Base-by-base conservation (phyloP, 495 filamentous ascomycete species). In the Chaetomidium leptoderma region DNA sequence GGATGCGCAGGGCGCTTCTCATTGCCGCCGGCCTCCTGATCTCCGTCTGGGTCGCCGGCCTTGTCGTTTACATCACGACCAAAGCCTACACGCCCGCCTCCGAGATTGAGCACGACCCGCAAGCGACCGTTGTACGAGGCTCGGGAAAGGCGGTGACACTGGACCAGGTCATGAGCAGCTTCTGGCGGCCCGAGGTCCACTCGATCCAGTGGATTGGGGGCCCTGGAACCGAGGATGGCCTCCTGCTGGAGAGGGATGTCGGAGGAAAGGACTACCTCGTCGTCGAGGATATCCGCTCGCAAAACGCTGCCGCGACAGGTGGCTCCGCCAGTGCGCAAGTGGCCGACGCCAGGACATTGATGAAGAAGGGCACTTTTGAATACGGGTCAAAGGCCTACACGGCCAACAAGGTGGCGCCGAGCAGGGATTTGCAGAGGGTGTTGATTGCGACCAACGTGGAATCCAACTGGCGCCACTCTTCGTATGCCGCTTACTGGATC, bases 381-480 rank as follows among this genome's bases (percentile, higher is more conserved):
- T 84, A 83, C 23, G 77, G 74, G 21, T 78, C 71, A 9, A 61
- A 76, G 48, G 63, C 69, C 2, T 72, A 93, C 36, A 59, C 50
- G 3, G 83, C 86, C 10, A 68, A 63, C 26, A 72, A 78, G 57
- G 81, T 84, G 7, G 89, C 81, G 81, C 91, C 92, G 4, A 96
- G 90, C 64, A 80, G 83, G 29, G 82, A 97, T 68, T 72, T 96
- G 60, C 87, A 87, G 68, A 92, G 86, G 59, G 91, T 98, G 2
- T 74, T 98, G 56, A 72, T 96, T 30, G 76, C 84, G 36, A 92
- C 91, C 5, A 76, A 90, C 37, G 63, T 76, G 4, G 64, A 82
- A 69, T 79, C 81, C 55, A 92, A 95, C 63, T 98, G 91, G 91
- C 81, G 93, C 61, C 86, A 97, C 71, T 97, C 92, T 0, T 92